Conservation (phyloP, 441 rosid species). For the Syzygium syzygioides region DNA sequence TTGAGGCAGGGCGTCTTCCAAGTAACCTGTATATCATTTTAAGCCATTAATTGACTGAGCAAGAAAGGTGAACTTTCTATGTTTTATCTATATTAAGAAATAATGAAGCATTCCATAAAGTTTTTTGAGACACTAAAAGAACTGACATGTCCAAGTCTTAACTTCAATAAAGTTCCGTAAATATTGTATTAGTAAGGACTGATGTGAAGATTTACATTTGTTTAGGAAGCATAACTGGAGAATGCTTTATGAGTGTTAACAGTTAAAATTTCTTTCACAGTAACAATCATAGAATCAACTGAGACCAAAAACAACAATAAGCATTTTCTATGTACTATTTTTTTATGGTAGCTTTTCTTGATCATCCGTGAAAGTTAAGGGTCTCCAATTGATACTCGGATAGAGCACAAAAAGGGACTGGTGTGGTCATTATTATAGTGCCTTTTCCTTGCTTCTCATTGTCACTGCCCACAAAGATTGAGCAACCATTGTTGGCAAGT, state of each 20-base stretch:
- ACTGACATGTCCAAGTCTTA: neutral
- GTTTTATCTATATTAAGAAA: too few relatives aligned
- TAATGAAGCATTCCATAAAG: neutral
- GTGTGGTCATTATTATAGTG: constrained; percentile 3
- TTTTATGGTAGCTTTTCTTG: neutral
- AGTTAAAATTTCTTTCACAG: neutral
- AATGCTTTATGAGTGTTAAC: neutral
- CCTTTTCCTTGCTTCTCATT: constrained; percentile 83
- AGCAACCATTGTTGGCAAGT: constrained; percentile 90
- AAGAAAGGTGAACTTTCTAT: neutral
- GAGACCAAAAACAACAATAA: neutral
- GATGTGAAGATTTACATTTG: neutral
- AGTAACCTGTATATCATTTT: constrained; percentile 37
- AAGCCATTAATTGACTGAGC: neutral
- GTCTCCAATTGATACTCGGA: neutral
- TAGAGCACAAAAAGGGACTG: neutral
- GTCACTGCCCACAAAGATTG: constrained; percentile 84
- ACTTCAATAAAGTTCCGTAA: accelerated
- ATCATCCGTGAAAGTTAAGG: neutral
- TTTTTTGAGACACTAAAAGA: neutral
- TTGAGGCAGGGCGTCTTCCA: constrained; percentile 79
- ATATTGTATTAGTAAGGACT: neutral
- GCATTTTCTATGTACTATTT: neutral
- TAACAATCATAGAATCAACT: neutral
- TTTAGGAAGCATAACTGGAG: accelerated